Evolutionary conservation across 2,329 filamentous ascomycete genomes (phyloP).

Genomic region (Fusarium aywerte): DNA sequence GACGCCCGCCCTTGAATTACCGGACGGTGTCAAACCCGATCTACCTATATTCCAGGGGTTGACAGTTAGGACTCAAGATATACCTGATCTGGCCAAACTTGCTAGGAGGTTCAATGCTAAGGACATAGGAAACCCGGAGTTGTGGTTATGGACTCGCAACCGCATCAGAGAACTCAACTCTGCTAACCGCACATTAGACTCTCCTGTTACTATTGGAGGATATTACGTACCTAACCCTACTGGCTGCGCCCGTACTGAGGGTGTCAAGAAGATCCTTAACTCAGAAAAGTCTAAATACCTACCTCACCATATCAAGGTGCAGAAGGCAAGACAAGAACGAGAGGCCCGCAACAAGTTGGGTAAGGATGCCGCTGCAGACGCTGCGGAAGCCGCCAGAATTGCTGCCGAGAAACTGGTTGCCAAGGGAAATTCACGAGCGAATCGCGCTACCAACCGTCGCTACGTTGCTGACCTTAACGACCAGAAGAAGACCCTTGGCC

Average conservation of each 20-base stretch:
- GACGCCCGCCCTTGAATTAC: constrained; percentile 57
- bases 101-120: constrained; percentile 58
- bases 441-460: constrained; percentile 94
- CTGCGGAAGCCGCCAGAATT: constrained; percentile 76
- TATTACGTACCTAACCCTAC: constrained; percentile 88
- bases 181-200: constrained; percentile 40
- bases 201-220: constrained; percentile 63
- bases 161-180: constrained; percentile 67
- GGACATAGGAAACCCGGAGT: constrained; percentile 61
- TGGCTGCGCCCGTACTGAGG: constrained; percentile 90
- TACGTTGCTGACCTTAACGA: constrained; percentile 95
- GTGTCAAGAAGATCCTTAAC: constrained; percentile 94
- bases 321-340: constrained; percentile 90
- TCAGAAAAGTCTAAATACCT: constrained; percentile 98
- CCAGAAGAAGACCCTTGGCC: constrained; percentile 85
- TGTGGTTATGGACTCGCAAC: constrained; percentile 68
- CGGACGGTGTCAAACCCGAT: constrained; percentile 58
- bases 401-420: constrained; percentile 82
- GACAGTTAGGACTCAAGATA: constrained; percentile 57
- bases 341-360: constrained; percentile 77
- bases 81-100: constrained; percentile 61
- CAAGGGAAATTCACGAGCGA: constrained; percentile 91
- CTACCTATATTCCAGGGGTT: constrained; percentile 59
- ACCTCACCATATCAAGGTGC: constrained; percentile 95
- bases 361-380: constrained; percentile 72